A percentile compares a stretch with the other conserved stretches of the same genome.
Conservation (phyloP, 1,284 basidiomycete genomes). For the Ceratorhiza oryzae-sativae region DNA sequence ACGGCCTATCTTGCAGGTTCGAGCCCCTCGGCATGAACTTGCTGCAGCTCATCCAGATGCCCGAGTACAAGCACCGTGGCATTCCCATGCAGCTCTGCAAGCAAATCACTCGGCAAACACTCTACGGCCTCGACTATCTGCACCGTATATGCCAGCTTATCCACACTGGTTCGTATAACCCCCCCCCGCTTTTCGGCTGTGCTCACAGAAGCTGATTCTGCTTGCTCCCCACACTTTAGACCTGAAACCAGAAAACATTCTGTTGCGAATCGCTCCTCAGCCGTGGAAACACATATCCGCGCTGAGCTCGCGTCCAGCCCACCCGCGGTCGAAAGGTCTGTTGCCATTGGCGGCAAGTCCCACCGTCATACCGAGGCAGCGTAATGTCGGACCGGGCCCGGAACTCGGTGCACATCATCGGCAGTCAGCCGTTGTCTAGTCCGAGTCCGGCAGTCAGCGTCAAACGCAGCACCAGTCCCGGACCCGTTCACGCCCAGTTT, state of each 20-base stretch:
- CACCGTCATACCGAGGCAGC: neutral
- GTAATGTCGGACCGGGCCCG: conserved; percentile 1
- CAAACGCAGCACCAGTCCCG: neutral
- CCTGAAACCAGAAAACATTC: conserved; percentile 97
- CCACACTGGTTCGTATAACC: conserved; percentile 72
- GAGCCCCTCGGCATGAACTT: conserved; percentile 98
- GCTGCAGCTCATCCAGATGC: conserved; percentile 93
- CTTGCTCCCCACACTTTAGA: conserved; percentile 55
- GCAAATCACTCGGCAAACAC: conserved; percentile 96
- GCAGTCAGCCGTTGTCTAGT: conserved; percentile 88
- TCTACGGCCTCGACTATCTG: conserved; percentile 97
- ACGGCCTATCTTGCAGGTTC: conserved; percentile 83
- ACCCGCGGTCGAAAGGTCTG: conserved; percentile 6
- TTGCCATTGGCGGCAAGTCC: conserved; percentile 5
- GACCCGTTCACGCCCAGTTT: conserved; percentile 17
- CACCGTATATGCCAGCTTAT: conserved; percentile 96
- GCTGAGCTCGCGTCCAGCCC: conserved; percentile 33
- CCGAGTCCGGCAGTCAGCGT: conserved; percentile 55
- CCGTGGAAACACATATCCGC: conserved; percentile 92
- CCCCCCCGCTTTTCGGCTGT: neutral
- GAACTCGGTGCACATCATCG: conserved; percentile 79
- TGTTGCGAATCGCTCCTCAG: conserved; percentile 87
- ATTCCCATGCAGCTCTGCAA: conserved; percentile 93
- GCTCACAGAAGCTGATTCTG: conserved; percentile 47
- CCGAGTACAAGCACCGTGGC: conserved; percentile 55